Percentiles rank a stretch among this genome's conserved stretches.
Conservation (phyloP, 2,329 filamentous ascomycete species). For the Botryosphaeria agaves region DNA sequence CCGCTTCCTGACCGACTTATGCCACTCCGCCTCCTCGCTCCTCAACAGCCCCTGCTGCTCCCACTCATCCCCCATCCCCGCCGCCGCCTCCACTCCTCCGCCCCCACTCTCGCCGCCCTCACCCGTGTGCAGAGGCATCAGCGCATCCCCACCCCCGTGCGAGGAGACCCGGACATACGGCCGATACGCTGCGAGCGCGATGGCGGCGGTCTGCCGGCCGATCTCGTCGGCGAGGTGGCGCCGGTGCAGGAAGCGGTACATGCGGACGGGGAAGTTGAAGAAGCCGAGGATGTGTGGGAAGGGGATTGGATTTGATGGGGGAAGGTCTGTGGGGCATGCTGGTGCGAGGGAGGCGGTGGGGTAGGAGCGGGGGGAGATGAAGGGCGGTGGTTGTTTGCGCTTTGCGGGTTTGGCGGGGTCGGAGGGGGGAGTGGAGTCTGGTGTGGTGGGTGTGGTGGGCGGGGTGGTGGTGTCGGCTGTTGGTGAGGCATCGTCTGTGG, state of each 20-base stretch:
- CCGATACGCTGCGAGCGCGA: slow-evolving; percentile 47
- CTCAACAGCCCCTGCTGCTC: slow-evolving; percentile 50
- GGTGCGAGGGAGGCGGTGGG: slow-evolving; percentile 43
- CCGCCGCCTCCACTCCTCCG: slow-evolving; percentile 10
- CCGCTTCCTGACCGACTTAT: slow-evolving; percentile 53
- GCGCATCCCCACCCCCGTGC: slow-evolving; percentile 5
- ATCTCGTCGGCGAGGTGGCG: slow-evolving; percentile 74
- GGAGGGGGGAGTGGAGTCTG: slow-evolving; percentile 9
- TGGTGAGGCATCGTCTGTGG: slow-evolving; percentile 17
- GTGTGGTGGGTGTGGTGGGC: slow-evolving; percentile 2
- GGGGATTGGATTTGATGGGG: slow-evolving; percentile 52
- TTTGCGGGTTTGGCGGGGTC: slow-evolving; percentile 25
- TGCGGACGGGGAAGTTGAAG: slow-evolving; percentile 68
- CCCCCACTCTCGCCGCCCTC: slow-evolving; percentile 10
- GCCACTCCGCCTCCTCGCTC: slow-evolving; percentile 67
- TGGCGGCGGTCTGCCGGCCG: slow-evolving; percentile 72
- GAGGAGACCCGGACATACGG: slow-evolving; percentile 20
- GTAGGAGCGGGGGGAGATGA: slow-evolving; percentile 62
- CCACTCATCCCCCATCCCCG: slow-evolving; percentile 21
- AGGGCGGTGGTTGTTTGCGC: slow-evolving; percentile 48
- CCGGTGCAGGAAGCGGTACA: slow-evolving; percentile 76
- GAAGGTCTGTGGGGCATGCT: slow-evolving; percentile 51
- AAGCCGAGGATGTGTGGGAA: slow-evolving; percentile 91
- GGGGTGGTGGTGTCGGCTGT: slow-evolving; percentile 6
- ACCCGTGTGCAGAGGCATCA: slow-evolving; percentile 5